Evolutionary conservation across 1,139 yeast genomes (phyloP).

Genomic region (Geotrichum aggregatum): DNA sequence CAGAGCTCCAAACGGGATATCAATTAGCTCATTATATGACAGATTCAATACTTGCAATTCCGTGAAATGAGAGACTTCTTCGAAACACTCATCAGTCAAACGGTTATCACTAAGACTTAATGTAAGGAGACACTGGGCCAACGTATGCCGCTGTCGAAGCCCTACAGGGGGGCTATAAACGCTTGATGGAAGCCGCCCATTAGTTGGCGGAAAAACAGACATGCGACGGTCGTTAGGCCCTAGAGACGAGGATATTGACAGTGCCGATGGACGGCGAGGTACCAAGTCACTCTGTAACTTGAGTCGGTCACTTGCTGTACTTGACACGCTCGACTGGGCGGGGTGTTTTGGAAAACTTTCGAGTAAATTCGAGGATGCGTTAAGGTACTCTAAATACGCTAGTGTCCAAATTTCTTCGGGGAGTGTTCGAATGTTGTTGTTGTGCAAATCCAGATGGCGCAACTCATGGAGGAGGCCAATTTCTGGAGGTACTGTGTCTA

Average conservation of each 20-base stretch:
- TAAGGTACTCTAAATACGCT: conserved; percentile 54
- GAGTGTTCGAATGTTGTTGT: conserved; percentile 71
- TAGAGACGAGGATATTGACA: conserved; percentile 28
- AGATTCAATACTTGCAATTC: conserved; percentile 65
- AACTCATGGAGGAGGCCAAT: conserved; percentile 60
- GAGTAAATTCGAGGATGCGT: conserved; percentile 76
- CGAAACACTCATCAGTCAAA: conserved; percentile 72
- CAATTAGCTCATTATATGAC: conserved; percentile 78
- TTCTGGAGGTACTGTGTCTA: conserved; percentile 66
- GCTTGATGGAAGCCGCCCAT: conserved; percentile 6
- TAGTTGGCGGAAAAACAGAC: conserved; percentile 10
- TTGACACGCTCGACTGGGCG: conserved; percentile 18
- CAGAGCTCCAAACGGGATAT: conserved; percentile 71
- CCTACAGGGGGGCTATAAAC: conserved; percentile 18
- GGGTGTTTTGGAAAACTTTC: conserved; percentile 54
- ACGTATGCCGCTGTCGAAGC: conserved; percentile 20
- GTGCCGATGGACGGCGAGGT: conserved; percentile 26
- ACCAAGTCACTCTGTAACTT: conserved; percentile 24
- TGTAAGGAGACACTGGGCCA: conserved; percentile 46
- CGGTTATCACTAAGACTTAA: conserved; percentile 80
- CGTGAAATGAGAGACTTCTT: conserved; percentile 56
- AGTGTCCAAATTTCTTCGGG: conserved; percentile 69
- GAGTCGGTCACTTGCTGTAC: conserved; percentile 18
- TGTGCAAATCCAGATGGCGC: conserved; percentile 73
- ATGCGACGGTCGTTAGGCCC: conserved; percentile 18